Evolutionary conservation across 1,284 basidiomycete species (phyloP), one percentile per base, ranked within the genome.

Genomic region (Vanrija pseudolonga): DNA sequence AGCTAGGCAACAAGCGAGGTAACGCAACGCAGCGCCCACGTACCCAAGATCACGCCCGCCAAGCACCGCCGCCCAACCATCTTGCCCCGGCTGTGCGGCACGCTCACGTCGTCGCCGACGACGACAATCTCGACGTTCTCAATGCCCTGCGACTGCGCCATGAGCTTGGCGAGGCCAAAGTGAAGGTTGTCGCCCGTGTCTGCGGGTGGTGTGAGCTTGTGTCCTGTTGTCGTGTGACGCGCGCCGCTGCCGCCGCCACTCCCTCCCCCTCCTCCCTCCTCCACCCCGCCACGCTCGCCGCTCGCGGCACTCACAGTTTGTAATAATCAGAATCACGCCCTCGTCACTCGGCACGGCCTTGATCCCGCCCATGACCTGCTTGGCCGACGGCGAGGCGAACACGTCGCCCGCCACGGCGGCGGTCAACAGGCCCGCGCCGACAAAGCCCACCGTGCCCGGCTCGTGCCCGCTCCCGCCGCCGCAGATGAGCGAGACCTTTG

Each of bases 351-450:
- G 71, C 32, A 78, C 75, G 45, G 69, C 69, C 55, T 79, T 73
- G 56, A 79, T 78, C 18, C 74, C 71, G 24, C 74, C 78, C 46
- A 69, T 69, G 36, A 81, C 79, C 64, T 80, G 80, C 45, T 67
- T 70, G 3, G 79, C 78, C 26, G 74, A 77, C 1, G 80, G 80
- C 49, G 75, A 78, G 6, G 80, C 80, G 63, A 82, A 82, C 23
- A 81, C 73, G 60, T 80, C 78, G n/a, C 78, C 79, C 0, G 73
- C 74, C 11, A 79, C 76, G 58, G 72, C 69, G 5, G 77, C 78
- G 14, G 71, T 37, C 37, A 80, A 65, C 60, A 80, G 64, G 2
- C 78, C 79, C 36, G 62, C 57, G 18, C 78, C 78, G 7, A 78
- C 74, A 45, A 76, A 70, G 23, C 77, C 71, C 15, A 68, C 64